Percentiles rank a stretch among this genome's conserved stretches.
Conservation (phyloP, 2,329 filamentous ascomycete species). For the Incumbomyces lentus region DNA sequence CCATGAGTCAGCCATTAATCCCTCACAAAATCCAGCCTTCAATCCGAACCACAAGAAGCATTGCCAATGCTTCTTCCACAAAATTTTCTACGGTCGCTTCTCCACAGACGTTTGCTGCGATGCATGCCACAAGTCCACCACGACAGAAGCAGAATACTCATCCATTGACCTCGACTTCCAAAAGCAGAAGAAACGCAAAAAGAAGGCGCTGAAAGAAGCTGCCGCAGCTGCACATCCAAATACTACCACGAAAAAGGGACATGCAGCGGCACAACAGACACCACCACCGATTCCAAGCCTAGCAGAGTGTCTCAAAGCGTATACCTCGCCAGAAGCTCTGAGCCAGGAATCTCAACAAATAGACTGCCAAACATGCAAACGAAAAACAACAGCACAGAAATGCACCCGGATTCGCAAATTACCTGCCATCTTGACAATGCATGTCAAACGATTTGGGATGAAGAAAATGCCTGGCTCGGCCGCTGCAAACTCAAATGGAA, state of each 20-base stretch:
- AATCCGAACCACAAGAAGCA: constrained; percentile 17
- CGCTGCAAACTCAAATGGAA: constrained; percentile 1
- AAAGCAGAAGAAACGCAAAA: constrained; percentile 47
- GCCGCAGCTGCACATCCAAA: constrained; percentile 2
- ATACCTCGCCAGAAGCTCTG: constrained; percentile 70
- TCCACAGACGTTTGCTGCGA: constrained; percentile 86
- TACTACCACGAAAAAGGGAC: constrained; percentile 4
- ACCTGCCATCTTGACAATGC: constrained; percentile 81
- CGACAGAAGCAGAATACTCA: constrained; percentile 77
- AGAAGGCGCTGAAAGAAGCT: constrained; percentile 15
- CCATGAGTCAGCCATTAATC: constrained; percentile 57
- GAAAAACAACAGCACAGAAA: constrained; percentile 63
- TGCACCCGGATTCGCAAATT: constrained; percentile 74
- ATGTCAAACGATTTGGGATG: constrained; percentile 55
- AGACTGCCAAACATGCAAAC: constrained; percentile 69
- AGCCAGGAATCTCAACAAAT: constrained; percentile 58
- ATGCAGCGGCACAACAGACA: neutral
- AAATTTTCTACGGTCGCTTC: constrained; percentile 86
- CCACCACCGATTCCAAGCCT: constrained; percentile 41
- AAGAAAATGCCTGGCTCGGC: constrained; percentile 10
- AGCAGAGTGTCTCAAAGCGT: constrained; percentile 72
- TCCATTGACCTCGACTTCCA: constrained; percentile 86
- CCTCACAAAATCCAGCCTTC: constrained; percentile 20
- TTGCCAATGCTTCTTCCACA: constrained; percentile 87
- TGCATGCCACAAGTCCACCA: constrained; percentile 71